These are phyloP conservation scores for Suillus clintonianus DNA, from an alignment of 768 basidiomycete species.

Conservation along the genomic window DNA sequence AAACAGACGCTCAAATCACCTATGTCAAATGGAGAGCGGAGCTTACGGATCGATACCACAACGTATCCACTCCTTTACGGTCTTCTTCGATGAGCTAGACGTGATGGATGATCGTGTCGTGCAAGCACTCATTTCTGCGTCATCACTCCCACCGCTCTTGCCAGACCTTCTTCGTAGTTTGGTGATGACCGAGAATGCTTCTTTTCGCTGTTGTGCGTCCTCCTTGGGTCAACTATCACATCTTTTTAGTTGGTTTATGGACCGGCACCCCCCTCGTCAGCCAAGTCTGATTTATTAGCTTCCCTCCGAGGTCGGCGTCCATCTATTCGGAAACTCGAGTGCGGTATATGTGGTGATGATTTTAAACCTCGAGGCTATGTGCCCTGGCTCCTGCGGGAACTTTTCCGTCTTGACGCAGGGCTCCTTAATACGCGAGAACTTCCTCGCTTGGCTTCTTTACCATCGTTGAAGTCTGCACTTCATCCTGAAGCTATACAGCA, in stretches of 20 bases:
- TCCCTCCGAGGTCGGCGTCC: neutral
- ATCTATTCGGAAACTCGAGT: neutral
- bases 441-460: neutral
- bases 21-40: neutral
- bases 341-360: neutral
- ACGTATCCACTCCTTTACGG: neutral
- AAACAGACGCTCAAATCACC: neutral
- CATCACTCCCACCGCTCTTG: neutral
- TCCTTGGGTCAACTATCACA: neutral
- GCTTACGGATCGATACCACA: neutral
- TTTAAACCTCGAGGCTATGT: too few species aligned
- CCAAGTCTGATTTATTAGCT: neutral
- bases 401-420: neutral
- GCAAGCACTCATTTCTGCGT: neutral
- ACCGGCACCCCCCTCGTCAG: neutral
- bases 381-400: neutral
- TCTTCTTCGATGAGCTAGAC: neutral
- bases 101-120: neutral
- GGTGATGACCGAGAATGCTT: neutral
- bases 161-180: neutral
- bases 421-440: neutral
- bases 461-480: neutral
- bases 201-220: neutral
- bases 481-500: neutral
- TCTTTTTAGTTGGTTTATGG: neutral